Base-by-base conservation (phyloP, 306 rosid genomes). In the Pyrus pyrifolia region DNA sequence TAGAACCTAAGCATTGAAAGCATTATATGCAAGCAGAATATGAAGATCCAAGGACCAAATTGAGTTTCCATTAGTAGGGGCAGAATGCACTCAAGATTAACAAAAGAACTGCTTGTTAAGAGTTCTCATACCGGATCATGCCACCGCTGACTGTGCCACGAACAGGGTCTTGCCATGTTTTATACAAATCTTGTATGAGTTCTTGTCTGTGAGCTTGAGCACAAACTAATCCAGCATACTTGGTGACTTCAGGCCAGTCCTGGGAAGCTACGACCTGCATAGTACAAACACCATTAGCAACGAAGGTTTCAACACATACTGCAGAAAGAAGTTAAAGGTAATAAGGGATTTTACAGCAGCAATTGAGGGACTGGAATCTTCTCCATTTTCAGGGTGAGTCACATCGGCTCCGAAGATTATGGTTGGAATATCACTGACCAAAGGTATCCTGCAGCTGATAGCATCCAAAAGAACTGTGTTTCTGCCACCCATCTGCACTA, bases 211-310 rank as follows among this genome's bases (percentile, higher is more conserved):
- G 98, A 69, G 98, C 93, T 81, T 93, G 98, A 70, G 98, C 98
- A 44, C 98, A 93, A 68, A 91, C 98, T 74, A 91, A 78, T 75
- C 98, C 98, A 0, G 98, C 98, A 81, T 93, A 93, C 77, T 93
- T 91, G 72, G 98, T 93, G 81, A 93, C 98, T 77, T 93, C 98
- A 12, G 98, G 98, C 98, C 98, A 93, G 81, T 93, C 97, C 85
- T 93, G 97, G 42, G 98, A 93, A 68, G 98, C 98, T 76, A 93
- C 98, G 25, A 93, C 98, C 98, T 93, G 83, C 79, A 87, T 22
- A 71, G 76, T 67, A 42, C 65, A 49, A 81, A 71, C 19, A 81
- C 30, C 30, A 82, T 85, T 73, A 83, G 83, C 69, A 67, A 55
- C 58, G n/a, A 67, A 75, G 59, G 38, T 72, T 60, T 67, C 53